Percentiles rank a stretch among this genome's conserved stretches.
These are phyloP conservation scores for Apiotrichum siamense DNA, from an alignment of 1,284 basidiomycete genomes.

Conservation along the genomic window DNA sequence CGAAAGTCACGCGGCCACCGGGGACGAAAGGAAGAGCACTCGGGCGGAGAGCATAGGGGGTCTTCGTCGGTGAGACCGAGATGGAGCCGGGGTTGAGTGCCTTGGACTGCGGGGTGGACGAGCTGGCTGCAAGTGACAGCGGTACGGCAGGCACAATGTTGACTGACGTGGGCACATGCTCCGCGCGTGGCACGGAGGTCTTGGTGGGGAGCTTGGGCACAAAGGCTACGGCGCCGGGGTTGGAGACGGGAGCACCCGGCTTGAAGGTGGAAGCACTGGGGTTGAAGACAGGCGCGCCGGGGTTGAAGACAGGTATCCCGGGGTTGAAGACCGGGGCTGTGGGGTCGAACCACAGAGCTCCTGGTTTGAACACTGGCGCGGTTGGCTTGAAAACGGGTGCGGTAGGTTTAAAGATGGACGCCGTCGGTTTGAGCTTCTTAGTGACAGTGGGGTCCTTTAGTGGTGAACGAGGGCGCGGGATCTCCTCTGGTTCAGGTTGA, in stretches of 20 bases:
- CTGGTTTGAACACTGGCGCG: not conserved
- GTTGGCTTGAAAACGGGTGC: slow-evolving; percentile 1
- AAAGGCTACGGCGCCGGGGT: no score
- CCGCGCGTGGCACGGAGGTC: no score
- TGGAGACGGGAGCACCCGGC: no score
- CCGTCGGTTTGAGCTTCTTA: not conserved
- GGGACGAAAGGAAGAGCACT: not conserved
- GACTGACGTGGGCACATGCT: no score
- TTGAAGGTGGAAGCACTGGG: not conserved
- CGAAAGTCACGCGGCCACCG: not conserved
- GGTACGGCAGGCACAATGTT: no score
- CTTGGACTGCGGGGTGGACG: not conserved
- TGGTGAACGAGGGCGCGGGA: not conserved
- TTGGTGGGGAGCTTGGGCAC: no score
- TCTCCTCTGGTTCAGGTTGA: not conserved
- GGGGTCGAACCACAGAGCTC: no score
- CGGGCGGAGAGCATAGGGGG: not conserved
- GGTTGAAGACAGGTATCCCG: not conserved
- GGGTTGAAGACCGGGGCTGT: not conserved
- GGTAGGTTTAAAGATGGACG: not conserved
- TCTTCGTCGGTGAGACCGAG: not conserved
- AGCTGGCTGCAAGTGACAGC: not conserved
- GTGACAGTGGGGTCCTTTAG: not conserved
- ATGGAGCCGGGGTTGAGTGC: not conserved
- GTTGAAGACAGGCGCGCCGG: not conserved